Conservation (phyloP, 2,329 filamentous ascomycete species). For the Pyrenochaeta sp. region DNA sequence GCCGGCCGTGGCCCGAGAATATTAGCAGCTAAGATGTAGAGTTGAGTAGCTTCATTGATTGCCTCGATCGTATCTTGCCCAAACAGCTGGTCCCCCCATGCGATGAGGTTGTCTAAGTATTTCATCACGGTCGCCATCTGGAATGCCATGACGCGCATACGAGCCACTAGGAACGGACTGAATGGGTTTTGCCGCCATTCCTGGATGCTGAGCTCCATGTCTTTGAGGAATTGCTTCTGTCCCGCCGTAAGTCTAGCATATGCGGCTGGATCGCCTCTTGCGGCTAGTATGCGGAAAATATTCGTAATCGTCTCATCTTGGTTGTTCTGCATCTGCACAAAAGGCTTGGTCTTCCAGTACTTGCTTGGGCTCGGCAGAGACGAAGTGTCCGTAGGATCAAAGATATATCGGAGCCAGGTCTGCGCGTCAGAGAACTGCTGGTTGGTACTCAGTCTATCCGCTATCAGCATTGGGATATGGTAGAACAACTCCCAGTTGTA, state of each 20-base stretch:
- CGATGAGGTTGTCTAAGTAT: conserved; percentile 45
- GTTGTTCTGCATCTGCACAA: not conserved
- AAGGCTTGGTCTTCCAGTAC: not conserved
- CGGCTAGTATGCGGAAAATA: no score
- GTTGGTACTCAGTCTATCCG: not conserved
- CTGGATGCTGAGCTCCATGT: not conserved
- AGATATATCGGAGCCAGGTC: not conserved
- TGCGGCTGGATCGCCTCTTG: not conserved
- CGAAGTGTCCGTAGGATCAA: not conserved
- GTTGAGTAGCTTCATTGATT: conserved; percentile 37
- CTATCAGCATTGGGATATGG: not conserved
- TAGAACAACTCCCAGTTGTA: not conserved
- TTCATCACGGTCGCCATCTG: conserved; percentile 46
- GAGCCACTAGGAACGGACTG: conserved; percentile 29
- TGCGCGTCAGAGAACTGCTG: not conserved
- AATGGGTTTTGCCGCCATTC: conserved; percentile 34
- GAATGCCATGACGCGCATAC: conserved; percentile 33
- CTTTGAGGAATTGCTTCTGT: no score
- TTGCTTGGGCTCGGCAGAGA: no score
- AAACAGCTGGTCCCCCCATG: conserved; percentile 40
- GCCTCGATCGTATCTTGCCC: conserved; percentile 32
- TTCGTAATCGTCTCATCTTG: no score
- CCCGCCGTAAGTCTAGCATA: no score
- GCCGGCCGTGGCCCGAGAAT: conserved; percentile 23
- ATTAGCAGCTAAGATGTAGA: conserved; percentile 37